Conservation (phyloP, 306 rosid genomes). For the Inga laurina region DNA sequence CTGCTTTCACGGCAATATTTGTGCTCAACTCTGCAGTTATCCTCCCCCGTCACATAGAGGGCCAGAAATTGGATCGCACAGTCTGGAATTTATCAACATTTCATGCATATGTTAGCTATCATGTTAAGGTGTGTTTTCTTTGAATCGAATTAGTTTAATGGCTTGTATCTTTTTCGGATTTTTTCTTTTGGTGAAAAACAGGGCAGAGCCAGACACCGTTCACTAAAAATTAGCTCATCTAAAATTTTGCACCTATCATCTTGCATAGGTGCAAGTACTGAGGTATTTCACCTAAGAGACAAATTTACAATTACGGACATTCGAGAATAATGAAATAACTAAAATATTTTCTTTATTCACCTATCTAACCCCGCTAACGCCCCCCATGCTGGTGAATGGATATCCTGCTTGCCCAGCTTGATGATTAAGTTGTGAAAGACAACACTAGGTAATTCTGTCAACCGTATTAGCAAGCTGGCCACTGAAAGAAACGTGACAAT, state of each 20-base stretch:
- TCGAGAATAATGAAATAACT: not conserved
- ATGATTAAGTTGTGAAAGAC: not conserved
- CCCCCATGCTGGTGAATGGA: not conserved
- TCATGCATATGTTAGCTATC: constrained; percentile 96
- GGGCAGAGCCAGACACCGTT: not conserved
- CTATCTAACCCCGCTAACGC: not conserved
- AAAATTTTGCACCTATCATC: not conserved
- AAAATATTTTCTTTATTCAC: not conserved
- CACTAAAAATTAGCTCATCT: not conserved
- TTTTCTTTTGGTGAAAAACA: not conserved
- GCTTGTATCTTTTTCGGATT: not conserved
- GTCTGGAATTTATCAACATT: constrained; percentile 93
- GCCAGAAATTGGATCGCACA: constrained; percentile 81
- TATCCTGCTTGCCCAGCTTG: not conserved
- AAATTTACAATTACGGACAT: not conserved
- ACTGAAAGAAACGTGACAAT: not conserved
- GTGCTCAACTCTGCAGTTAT: constrained; percentile 69
- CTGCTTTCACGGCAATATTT: constrained; percentile 9
- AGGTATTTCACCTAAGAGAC: not conserved
- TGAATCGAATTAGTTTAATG: constrained; percentile 22
- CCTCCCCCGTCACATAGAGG: constrained; percentile 91
- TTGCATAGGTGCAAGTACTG: not conserved
- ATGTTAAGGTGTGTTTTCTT: constrained; percentile 76
- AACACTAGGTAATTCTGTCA: not conserved
- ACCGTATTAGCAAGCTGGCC: not conserved